Evolutionary conservation across 768 basidiomycete genomes (phyloP).

Genomic region (Mycena olivaceomarginata): DNA sequence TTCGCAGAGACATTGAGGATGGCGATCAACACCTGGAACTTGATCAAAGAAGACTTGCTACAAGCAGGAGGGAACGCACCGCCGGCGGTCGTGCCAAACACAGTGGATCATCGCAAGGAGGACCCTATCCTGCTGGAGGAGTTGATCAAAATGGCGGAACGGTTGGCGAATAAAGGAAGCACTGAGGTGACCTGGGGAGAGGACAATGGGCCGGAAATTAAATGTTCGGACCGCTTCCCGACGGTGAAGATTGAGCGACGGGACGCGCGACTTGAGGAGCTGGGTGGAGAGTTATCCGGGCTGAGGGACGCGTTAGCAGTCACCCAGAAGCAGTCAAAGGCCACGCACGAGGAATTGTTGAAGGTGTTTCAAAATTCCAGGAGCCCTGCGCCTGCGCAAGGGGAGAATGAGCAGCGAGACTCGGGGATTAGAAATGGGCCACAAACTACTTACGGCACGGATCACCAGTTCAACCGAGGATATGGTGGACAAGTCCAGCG

Average conservation of each 20-base stretch:
- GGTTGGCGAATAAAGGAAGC: slow-evolving; percentile 6
- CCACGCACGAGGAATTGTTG: background rate
- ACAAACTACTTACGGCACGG: background rate
- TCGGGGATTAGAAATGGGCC: no score
- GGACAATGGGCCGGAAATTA: background rate
- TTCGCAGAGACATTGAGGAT: slow-evolving; percentile 24
- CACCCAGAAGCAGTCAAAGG: background rate
- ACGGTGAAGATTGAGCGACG: slow-evolving; percentile 12
- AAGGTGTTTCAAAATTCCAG: background rate
- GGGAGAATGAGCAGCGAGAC: background rate
- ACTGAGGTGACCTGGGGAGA: background rate
- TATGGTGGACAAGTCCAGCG: background rate
- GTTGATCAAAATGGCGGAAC: slow-evolving; percentile 24
- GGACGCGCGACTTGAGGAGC: background rate
- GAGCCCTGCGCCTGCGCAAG: background rate
- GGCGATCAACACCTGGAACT: slow-evolving; percentile 23
- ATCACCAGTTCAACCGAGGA: background rate
- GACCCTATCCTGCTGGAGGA: slow-evolving; percentile 25
- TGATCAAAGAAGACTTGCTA: slow-evolving; percentile 17
- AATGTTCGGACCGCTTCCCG: slow-evolving; percentile 20
- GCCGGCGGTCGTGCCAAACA: background rate
- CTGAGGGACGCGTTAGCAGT: background rate
- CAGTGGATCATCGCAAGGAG: slow-evolving; percentile 14
- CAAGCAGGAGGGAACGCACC: no score
- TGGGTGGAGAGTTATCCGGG: background rate